A percentile compares a stretch with the other conserved stretches of the same genome.
Conservation (phyloP, 129 eudicot genomes). For the Arctium minus region DNA sequence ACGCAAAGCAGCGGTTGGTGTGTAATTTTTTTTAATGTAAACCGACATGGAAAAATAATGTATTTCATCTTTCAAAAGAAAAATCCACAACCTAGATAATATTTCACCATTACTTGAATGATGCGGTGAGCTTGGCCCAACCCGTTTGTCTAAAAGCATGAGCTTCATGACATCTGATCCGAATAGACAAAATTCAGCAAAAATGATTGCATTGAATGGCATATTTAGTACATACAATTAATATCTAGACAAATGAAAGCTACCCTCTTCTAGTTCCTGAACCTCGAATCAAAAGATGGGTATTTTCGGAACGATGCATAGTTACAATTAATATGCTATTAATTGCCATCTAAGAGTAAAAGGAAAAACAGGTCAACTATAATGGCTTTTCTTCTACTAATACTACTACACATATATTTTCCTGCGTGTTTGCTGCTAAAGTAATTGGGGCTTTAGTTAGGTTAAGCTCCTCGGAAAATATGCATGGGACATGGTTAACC, state of each 20-base stretch:
- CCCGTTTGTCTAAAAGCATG: too few species aligned
- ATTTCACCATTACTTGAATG: too few species aligned
- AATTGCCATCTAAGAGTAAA: slow-evolving; percentile 27
- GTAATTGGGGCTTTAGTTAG: background rate
- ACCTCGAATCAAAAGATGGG: slow-evolving; percentile 19
- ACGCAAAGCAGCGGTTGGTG: too few species aligned
- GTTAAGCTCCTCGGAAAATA: background rate
- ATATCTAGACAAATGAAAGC: background rate
- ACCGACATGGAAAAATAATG: too few species aligned
- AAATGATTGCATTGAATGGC: slow-evolving; percentile 3
- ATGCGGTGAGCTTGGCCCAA: too few species aligned
- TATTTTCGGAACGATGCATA: slow-evolving; percentile 24
- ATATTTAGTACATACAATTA: background rate
- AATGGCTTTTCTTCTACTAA: slow-evolving; percentile 41
- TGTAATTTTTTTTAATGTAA: too few species aligned
- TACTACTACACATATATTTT: slow-evolving; percentile 24
- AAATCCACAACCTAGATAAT: too few species aligned
- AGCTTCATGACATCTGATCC: background rate
- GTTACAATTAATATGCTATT: slow-evolving; percentile 14
- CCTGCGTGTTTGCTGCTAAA: slow-evolving; percentile 3
- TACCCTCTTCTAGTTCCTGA: slow-evolving; percentile 5
- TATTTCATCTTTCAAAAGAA: too few species aligned
- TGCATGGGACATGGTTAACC: background rate
- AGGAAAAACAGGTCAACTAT: slow-evolving; percentile 29
- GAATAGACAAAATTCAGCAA: background rate